phyloP scores from a whole-genome alignment of 2,329 filamentous ascomycete species.

The Mycosphaerella sp. region DNA sequence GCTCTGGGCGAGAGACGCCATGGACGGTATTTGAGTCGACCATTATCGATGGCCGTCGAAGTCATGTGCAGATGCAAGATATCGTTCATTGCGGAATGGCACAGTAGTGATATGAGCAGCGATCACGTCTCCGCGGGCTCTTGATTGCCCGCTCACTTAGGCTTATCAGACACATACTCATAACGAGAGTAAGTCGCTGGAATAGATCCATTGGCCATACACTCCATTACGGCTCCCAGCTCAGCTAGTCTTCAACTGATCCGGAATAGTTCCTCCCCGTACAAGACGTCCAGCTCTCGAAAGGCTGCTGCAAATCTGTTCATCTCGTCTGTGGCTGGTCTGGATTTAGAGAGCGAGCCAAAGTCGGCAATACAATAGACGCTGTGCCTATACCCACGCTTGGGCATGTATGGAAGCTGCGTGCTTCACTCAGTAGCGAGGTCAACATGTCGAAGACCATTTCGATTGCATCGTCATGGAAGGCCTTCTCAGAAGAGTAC shows the following conservation, averaged over 20 bases:
- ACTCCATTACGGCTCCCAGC: conserved; percentile 36
- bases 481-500: conserved; percentile 10
- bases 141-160: conserved; percentile 7
- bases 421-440: conserved; percentile 29
- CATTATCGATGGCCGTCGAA: neutral
- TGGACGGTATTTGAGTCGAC: conserved; percentile 39
- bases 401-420: conserved; percentile 6
- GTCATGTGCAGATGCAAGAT: no score
- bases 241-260: conserved; percentile 37
- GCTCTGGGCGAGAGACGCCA: conserved; percentile 84
- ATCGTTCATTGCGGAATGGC: neutral
- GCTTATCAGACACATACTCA: conserved; percentile 14
- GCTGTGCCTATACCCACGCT: neutral
- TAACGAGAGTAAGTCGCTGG: conserved; percentile 29
- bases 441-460: conserved; percentile 51
- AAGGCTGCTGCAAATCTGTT: conserved; percentile 39
- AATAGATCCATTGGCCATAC: conserved; percentile 28
- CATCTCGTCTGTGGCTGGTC: conserved; percentile 34
- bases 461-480: conserved; percentile 42
- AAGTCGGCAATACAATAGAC: conserved; percentile 18
- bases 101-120: neutral
- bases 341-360: neutral
- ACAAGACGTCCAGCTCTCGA: conserved; percentile 34
- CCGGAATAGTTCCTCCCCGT: conserved; percentile 41
- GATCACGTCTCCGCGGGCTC: neutral